phyloP scores from a whole-genome alignment of 805 yeast species.

The Metschnikowia borealis region DNA sequence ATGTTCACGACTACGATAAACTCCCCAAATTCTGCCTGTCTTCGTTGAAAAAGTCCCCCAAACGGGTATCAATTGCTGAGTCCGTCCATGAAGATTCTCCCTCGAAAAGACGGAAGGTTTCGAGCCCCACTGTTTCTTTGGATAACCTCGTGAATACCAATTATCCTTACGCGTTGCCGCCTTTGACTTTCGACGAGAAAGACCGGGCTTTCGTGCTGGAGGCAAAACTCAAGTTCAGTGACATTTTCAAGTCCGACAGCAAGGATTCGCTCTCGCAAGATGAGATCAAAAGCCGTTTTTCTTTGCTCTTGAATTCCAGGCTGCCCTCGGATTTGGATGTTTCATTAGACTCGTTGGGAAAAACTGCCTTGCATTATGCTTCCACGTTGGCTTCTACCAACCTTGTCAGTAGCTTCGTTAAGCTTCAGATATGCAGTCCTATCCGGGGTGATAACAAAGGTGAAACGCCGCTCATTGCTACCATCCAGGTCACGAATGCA shows the following conservation, averaged over 20 bases:
- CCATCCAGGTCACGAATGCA: constrained; percentile 79
- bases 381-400: constrained; percentile 36
- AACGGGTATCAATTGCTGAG: constrained; percentile 19
- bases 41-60: not conserved
- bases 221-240: constrained; percentile 30
- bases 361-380: constrained; percentile 43
- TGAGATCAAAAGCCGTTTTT: constrained; percentile 26
- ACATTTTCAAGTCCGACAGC: constrained; percentile 34
- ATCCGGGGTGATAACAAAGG: constrained; percentile 38
- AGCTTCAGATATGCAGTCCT: constrained; percentile 35
- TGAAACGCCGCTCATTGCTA: constrained; percentile 47
- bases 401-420: constrained; percentile 32
- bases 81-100: constrained; percentile 29
- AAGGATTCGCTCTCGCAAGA: constrained; percentile 16
- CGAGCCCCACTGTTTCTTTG: not conserved
- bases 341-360: constrained; percentile 37
- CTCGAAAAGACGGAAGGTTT: constrained; percentile 30
- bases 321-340: constrained; percentile 25
- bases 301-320: constrained; percentile 15
- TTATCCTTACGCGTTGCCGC: constrained; percentile 47
- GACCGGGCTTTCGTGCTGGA: constrained; percentile 30
- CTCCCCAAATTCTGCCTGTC: constrained; percentile 22
- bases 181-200: constrained; percentile 30
- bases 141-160: constrained; percentile 32
- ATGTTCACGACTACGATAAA: constrained; percentile 41